Base-by-base conservation (phyloP, 2,329 filamentous ascomycete genomes). In the Pleoardoris graminearum region DNA sequence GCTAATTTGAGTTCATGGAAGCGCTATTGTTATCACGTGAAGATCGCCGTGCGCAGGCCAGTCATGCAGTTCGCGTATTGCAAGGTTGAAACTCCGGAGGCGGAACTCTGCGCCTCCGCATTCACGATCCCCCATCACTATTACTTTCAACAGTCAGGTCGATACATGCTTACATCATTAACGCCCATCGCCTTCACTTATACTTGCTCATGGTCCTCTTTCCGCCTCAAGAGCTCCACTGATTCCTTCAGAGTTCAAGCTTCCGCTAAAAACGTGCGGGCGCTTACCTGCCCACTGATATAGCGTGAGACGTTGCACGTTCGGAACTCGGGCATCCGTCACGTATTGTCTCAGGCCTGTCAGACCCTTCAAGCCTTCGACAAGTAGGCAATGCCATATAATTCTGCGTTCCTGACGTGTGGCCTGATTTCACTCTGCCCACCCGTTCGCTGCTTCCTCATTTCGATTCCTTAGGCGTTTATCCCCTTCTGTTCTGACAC, bases 281-380 rank as follows among this genome's bases (percentile, higher is more conserved):
- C 53, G 53, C 48, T 49, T 55, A 55, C 32, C 27, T 17, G 53
- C 21, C 48, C 53, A 48, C 22, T 55, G 32, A 55, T 27, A 29
- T 45, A 22, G 44, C 48, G 32, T 55, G 53, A 55, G 48, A 55
- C 53, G 48, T 55, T 47, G 23, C 43, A 55, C 48, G 53, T 55
- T 44, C 53, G 48, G 48, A 60, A 54, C 39, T 47, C 50, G 53
- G 53, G 55, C 54, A 60, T 67, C 63, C 51, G 59, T 62, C 66
- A 64, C 25, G 61, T 37, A 55, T 56, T 54, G 67, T 71, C 63
- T 65, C 66, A 69, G 54, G 33, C 50, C 50, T 55, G 66, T 68
- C 61, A 58, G 61, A 65, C 59, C 16, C 57, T 38, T 57, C 55
- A 61, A 54, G 52, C 56, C 56, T 54, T 44, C 43, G 51, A 54